Base-by-base conservation (phyloP, 1,284 basidiomycete species). In the Leucoagaricus sp. region DNA sequence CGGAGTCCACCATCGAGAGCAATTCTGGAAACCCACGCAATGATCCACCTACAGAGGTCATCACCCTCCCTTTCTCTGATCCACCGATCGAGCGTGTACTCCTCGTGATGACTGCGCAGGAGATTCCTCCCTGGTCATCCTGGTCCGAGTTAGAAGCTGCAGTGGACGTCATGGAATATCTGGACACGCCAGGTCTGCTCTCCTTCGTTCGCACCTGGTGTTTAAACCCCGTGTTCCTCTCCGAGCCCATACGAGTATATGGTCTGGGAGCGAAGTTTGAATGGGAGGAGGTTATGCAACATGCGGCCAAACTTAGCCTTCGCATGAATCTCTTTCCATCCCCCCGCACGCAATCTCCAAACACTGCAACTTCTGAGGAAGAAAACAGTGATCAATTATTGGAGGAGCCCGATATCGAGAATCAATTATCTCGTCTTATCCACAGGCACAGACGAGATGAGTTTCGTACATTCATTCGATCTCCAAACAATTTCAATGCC, bases 111-210 rank as follows among this genome's bases (percentile, higher is more conserved):
- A 70, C 71, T 36, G 75, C 75, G 0, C 63, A 76, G 6, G 67
- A 69, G 40, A 72, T 69, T 7, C 67, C 70, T 12, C 60, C 61
- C 28, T 75, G 71, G 72, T 59, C 65, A 46, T 71, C 69, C 0
- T 72, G 74, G 40, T 68, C 72, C 54, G 68, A 75, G 41, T 59
- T 74, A 15, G 72, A 76, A 45, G 60, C 63, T n/a, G 67, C 69
- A 2, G 58, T 75, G 3, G 55, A 64, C 3, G 71, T 77, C 15
- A 72, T 71, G 2, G 71, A 75, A 55, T 67, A 68, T 49, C 76
- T 72, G 71, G 72, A 73, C 46, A 65, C 75, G 6, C 72, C 68
- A 5, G 75, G 75, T 2, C 75, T 75, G 3, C 58, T 77, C 17
- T 74, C 73, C 17, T 53, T 72, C 47, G 69, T 77, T n/a, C 71